Base-by-base conservation (phyloP, 441 rosid species). In the Omphalea diandra region DNA sequence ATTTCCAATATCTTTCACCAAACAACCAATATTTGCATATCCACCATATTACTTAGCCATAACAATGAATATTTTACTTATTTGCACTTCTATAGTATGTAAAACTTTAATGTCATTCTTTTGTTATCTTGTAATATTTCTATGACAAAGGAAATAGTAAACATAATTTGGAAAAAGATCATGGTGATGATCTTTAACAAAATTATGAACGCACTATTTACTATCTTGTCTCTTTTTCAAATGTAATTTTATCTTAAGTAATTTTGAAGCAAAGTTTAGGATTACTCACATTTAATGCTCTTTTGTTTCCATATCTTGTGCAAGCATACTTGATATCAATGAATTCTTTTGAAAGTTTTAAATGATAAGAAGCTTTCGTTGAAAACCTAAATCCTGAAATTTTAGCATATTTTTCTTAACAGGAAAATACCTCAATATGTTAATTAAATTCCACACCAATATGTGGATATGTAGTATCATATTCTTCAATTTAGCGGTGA, bases 251-350 rank as follows among this genome's bases (percentile, higher is more conserved):
- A 27, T 11, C 27, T n/a, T 27, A 52, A 24, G 22, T 52, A 2
- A 52, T 14, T 11, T 52, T 52, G 7, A 52, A 22, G 14, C 5
- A 52, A 52, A 27, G 56, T 3, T 27, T 24, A 6, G 53, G 56
- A 52, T 52, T 52, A n/a, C 11, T 52, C 26, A 11, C 14, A 52
- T 5, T 22, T 18, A 14, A 52, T n/a, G 4, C 6, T 22, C 56
- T 5, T 20, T 52, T 52, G 22, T 4, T n/a, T 9, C 56, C 27
- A 22, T 52, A 11, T 22, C 56, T n/a, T 22, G 56, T 22, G 27
- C 56, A 52, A 52, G 56, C 56, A 52, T 52, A 52, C 27, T 52
- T 52, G 7, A 52, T 11, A 52, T 52, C 56, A 22, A 52, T 52
- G 11, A 52, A 52, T 52, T 52, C 24, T 52, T 11, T 22, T 3